Percentiles rank a stretch among this genome's conserved stretches.
phyloP scores from a whole-genome alignment of 495 filamentous ascomycete genomes.

The Penicillium simplicissimum region DNA sequence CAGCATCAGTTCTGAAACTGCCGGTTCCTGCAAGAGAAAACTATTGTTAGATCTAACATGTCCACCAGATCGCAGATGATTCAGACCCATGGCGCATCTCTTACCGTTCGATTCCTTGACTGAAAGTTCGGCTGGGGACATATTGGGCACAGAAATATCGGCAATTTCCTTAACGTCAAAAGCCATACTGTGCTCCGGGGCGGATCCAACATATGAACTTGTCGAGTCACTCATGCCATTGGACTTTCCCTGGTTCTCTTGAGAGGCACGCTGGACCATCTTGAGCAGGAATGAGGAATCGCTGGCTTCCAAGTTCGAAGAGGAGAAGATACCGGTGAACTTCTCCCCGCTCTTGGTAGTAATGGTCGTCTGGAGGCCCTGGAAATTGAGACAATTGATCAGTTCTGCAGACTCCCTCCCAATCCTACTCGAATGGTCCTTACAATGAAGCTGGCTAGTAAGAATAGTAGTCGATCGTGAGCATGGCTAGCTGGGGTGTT shows the following conservation, averaged over 20 bases:
- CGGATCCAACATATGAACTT: conserved; percentile 59
- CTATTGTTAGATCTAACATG: background rate
- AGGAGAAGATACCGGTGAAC: conserved; percentile 70
- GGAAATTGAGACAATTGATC: conserved; percentile 10
- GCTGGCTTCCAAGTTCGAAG: conserved; percentile 56
- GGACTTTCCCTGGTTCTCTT: conserved; percentile 47
- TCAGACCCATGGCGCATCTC: conserved; percentile 9
- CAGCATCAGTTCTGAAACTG: conserved; percentile 81
- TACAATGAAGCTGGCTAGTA: conserved; percentile 65
- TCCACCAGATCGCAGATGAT: background rate
- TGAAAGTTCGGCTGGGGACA: conserved; percentile 48
- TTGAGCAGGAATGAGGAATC: conserved; percentile 70
- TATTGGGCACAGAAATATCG: conserved; percentile 63
- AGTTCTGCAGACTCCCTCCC: conserved; percentile 19
- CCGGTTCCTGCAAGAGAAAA: conserved; percentile 1
- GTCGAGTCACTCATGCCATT: conserved; percentile 57
- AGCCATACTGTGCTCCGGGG: conserved; percentile 68
- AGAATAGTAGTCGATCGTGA: conserved; percentile 64
- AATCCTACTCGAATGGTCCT: conserved; percentile 30
- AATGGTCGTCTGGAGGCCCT: conserved; percentile 70
- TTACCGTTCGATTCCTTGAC: conserved; percentile 73
- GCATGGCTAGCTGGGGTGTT: conserved; percentile 62
- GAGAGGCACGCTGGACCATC: conserved; percentile 71
- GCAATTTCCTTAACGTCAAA: conserved; percentile 78
- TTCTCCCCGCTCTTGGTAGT: conserved; percentile 70